phyloP scores from a whole-genome alignment of 306 rosid genomes.

The Ammopiptanthus mongolicus region DNA sequence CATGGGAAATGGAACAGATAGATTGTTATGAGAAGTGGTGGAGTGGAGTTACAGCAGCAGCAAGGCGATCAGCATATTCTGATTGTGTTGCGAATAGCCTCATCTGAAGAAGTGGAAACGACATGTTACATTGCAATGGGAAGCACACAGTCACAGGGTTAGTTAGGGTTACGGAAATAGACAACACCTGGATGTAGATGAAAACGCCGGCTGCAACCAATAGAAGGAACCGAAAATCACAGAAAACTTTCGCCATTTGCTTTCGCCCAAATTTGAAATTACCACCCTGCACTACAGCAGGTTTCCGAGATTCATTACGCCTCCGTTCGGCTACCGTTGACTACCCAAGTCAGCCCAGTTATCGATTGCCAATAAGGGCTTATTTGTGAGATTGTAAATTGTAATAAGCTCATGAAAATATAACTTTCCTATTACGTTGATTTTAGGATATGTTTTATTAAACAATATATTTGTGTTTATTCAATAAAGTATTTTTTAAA shows the following conservation, averaged over 20 bases:
- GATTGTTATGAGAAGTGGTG: not conserved
- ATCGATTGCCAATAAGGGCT: not conserved
- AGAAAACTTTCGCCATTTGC: constrained; percentile 53
- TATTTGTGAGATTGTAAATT: no score
- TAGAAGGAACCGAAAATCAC: constrained; percentile 86
- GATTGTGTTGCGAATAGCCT: constrained; percentile 86
- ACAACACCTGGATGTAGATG: constrained; percentile 81
- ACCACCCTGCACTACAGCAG: not conserved
- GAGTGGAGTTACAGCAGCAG: constrained; percentile 63
- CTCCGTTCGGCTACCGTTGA: not conserved
- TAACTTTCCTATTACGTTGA: no score
- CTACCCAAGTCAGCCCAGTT: constrained; percentile 9
- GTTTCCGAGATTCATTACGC: not conserved
- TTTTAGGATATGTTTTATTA: no score
- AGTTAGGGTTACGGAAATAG: constrained; percentile 16
- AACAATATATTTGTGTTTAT: no score
- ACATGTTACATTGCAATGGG: not conserved
- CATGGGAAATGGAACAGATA: not conserved
- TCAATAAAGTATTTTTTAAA: no score
- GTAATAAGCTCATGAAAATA: no score
- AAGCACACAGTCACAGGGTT: not conserved
- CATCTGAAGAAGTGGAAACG: constrained; percentile 37
- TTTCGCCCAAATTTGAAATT: constrained; percentile 3
- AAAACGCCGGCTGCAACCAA: constrained; percentile 68
- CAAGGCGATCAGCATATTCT: constrained; percentile 88